These are phyloP conservation scores for Fusarium sp. DNA, from an alignment of 2,329 filamentous ascomycete genomes.

Conservation along the genomic window DNA sequence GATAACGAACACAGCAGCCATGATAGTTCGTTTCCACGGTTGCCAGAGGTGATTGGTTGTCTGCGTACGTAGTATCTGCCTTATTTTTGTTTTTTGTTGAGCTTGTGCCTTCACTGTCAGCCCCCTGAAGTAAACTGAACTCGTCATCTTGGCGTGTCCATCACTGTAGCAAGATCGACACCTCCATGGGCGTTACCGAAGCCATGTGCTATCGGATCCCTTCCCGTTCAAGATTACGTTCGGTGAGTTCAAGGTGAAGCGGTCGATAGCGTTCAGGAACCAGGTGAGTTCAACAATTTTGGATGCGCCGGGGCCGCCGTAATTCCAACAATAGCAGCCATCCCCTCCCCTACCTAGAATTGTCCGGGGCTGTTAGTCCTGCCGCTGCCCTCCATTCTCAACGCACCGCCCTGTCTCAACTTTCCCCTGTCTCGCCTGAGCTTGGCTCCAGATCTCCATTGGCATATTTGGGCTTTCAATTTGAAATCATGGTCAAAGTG, in stretches of 20 bases:
- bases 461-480: slow-evolving; percentile 4
- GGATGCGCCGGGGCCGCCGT: slow-evolving; percentile 10
- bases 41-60: slow-evolving; percentile 17
- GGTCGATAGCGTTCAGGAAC: neutral
- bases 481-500: slow-evolving; percentile 4
- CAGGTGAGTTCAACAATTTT: slow-evolving; percentile 36
- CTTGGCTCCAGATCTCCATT: slow-evolving; percentile 14
- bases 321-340: slow-evolving; percentile 39
- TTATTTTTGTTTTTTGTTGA: slow-evolving; percentile 29
- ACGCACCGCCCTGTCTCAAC: slow-evolving; percentile 9
- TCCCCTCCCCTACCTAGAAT: neutral
- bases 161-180: slow-evolving; percentile 1
- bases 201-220: neutral
- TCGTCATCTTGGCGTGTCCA: neutral
- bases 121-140: slow-evolving; percentile 18
- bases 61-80: neutral
- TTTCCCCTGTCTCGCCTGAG: slow-evolving; percentile 6
- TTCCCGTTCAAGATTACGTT: slow-evolving; percentile 12
- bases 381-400: neutral
- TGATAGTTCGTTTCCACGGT: neutral
- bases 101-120: slow-evolving; percentile 5
- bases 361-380: neutral
- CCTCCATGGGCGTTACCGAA: neutral
- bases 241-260: slow-evolving; percentile 37
- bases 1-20: slow-evolving; percentile 3